A percentile compares a stretch with the other conserved stretches of the same genome.
These are phyloP conservation scores for Hyaloscypha bicolor DNA, from an alignment of 495 filamentous ascomycete genomes.

Conservation along the genomic window DNA sequence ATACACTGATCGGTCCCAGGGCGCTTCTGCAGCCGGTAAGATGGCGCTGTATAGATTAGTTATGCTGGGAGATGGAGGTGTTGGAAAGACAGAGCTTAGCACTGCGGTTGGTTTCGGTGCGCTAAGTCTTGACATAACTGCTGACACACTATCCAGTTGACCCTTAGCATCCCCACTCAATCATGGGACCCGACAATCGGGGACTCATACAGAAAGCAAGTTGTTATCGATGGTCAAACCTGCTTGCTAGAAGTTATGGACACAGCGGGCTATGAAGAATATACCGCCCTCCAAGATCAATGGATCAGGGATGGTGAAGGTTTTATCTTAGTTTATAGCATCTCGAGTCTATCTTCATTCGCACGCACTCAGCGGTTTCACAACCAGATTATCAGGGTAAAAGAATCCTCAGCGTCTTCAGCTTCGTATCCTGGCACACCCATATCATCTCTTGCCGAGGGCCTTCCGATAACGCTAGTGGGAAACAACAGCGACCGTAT, in stretches of 20 bases:
- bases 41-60: slow-evolving; percentile 84
- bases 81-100: slow-evolving; percentile 75
- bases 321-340: slow-evolving; percentile 79
- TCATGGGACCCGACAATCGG: slow-evolving; percentile 65
- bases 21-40: no score
- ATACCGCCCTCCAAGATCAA: slow-evolving; percentile 75
- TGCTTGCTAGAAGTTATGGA: background rate
- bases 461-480: no score
- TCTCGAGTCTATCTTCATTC: slow-evolving; percentile 76
- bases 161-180: slow-evolving; percentile 68
- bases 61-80: slow-evolving; percentile 76
- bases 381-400: slow-evolving; percentile 71
- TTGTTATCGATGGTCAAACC: background rate
- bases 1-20: no score
- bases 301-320: slow-evolving; percentile 81
- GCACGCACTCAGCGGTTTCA: slow-evolving; percentile 67
- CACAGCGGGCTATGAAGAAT: slow-evolving; percentile 77
- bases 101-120: slow-evolving; percentile 74
- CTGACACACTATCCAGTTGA: slow-evolving; percentile 45
- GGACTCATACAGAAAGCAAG: background rate
- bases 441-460: no score
- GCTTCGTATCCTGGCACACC: no score
- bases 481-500: no score
- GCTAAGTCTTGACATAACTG: background rate
- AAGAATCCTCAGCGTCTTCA: slow-evolving; percentile 29